Conservation (phyloP, 352 stramenopile species). For the Globisporangium perplexum region DNA sequence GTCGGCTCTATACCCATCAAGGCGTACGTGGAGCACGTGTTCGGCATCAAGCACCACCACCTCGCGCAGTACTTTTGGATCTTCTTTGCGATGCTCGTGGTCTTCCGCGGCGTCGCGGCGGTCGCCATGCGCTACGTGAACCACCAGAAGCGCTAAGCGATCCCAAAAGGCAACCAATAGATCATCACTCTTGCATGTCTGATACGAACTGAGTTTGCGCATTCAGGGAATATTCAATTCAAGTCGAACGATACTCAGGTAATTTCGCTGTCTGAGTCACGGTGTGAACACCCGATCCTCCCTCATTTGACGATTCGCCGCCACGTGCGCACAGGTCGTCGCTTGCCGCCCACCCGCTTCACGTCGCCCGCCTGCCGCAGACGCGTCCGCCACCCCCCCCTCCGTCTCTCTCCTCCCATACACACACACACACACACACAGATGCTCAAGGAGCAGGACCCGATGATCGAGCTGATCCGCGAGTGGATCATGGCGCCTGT, state of each 20-base stretch:
- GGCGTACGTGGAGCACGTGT: conserved; percentile 52
- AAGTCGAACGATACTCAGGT: too few relatives aligned
- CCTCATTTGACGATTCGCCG: too few relatives aligned
- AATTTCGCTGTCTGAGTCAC: too few relatives aligned
- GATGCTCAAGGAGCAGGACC: conserved; percentile 84
- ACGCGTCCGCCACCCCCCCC: too few relatives aligned
- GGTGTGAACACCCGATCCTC: too few relatives aligned
- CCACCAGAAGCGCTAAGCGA: conserved; percentile 13
- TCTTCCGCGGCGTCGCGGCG: conserved; percentile 46
- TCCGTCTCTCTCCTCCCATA: not conserved
- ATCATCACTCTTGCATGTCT: too few relatives aligned
- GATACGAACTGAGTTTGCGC: too few relatives aligned
- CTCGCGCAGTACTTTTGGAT: conserved; percentile 36
- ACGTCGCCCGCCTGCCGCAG: too few relatives aligned
- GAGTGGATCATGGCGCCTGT: conserved; percentile 81
- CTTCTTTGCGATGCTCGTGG: conserved; percentile 36
- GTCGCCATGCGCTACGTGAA: conserved; percentile 19
- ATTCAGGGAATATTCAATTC: too few relatives aligned
- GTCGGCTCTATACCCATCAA: conserved; percentile 40
- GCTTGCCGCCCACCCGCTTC: too few relatives aligned
- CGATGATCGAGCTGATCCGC: conserved; percentile 81
- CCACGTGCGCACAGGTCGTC: too few relatives aligned
- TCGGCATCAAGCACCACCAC: conserved; percentile 46
- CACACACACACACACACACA: not conserved
- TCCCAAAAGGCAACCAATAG: not conserved